phyloP scores from a whole-genome alignment of 2,329 filamentous ascomycete species.

The Talaromyces sp. region DNA sequence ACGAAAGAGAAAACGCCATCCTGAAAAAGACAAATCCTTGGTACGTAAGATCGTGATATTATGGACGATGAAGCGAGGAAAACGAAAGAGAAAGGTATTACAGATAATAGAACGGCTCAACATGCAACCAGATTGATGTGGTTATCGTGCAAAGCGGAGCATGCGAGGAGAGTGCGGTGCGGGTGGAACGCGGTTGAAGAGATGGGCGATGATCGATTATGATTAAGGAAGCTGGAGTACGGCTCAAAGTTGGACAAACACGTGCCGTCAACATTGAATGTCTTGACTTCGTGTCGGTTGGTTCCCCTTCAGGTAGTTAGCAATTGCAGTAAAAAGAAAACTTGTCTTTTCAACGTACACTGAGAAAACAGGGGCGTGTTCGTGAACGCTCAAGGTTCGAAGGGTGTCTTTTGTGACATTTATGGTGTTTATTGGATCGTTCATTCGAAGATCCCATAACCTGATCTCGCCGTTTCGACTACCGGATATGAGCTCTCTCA shows the following conservation, averaged over 20 bases:
- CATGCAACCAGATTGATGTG: slow-evolving; percentile 79
- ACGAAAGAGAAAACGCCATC: neutral
- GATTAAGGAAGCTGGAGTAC: slow-evolving; percentile 79
- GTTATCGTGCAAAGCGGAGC: slow-evolving; percentile 76
- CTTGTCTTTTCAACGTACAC: slow-evolving; percentile 56
- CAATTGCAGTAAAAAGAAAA: neutral
- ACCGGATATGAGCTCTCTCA: slow-evolving; percentile 83
- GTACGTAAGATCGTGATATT: neutral
- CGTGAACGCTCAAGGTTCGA: slow-evolving; percentile 83
- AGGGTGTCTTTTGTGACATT: slow-evolving; percentile 70
- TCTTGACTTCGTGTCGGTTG: slow-evolving; percentile 78
- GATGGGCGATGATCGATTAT: slow-evolving; percentile 74
- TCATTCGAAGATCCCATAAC: slow-evolving; percentile 92
- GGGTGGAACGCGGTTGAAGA: slow-evolving; percentile 91
- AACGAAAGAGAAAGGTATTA: neutral
- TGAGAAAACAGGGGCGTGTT: slow-evolving; percentile 93
- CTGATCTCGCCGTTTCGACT: slow-evolving; percentile 90
- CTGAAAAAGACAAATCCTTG: neutral
- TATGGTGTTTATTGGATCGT: slow-evolving; percentile 67
- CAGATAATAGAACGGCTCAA: neutral
- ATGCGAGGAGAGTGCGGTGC: slow-evolving; percentile 84
- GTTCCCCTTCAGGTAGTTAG: slow-evolving; percentile 59
- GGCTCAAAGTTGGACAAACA: slow-evolving; percentile 81
- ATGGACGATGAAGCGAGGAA: neutral
- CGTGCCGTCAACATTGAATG: slow-evolving; percentile 81